These are phyloP conservation scores for Cyberlindnera saturnus DNA, from an alignment of 805 yeast species.

Conservation along the genomic window DNA sequence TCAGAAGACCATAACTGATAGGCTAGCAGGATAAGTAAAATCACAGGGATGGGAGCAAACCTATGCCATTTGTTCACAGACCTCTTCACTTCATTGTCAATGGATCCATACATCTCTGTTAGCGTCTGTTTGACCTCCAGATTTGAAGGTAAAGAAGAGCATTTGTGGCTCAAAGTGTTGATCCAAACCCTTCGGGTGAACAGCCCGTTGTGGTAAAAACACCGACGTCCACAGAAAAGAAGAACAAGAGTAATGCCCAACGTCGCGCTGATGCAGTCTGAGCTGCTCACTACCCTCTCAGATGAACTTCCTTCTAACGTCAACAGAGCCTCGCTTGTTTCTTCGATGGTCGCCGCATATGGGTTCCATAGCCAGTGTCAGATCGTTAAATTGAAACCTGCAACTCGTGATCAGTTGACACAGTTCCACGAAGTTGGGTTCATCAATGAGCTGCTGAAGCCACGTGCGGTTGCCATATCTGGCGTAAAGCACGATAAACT, in stretches of 20 bases:
- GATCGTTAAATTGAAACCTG: slow-evolving; percentile 22
- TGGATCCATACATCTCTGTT: neutral
- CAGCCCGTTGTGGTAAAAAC: too few species aligned
- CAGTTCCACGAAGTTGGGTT: slow-evolving; percentile 45
- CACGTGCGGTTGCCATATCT: slow-evolving; percentile 12
- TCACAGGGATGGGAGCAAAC: neutral
- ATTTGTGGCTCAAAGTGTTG: too few species aligned
- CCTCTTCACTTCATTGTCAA: neutral
- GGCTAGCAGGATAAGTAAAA: neutral
- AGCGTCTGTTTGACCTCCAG: neutral
- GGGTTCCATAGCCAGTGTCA: slow-evolving; percentile 26
- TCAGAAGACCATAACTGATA: neutral
- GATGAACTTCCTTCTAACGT: slow-evolving; percentile 49
- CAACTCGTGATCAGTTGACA: slow-evolving; percentile 33
- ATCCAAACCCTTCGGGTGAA: too few species aligned
- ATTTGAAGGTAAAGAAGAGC: too few species aligned
- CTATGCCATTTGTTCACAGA: neutral
- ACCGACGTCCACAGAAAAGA: too few species aligned
- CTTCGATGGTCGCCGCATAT: slow-evolving; percentile 36
- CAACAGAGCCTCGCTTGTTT: slow-evolving; percentile 42
- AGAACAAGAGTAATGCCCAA: neutral
- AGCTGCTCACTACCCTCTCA: slow-evolving; percentile 3
- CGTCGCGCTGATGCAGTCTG: slow-evolving; percentile 6
- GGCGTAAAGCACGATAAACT: neutral
- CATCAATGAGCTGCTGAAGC: slow-evolving; percentile 33